Percentiles rank a stretch among this genome's conserved stretches.
phyloP scores from a whole-genome alignment of 1,284 basidiomycete species.

The Irpex sp. region DNA sequence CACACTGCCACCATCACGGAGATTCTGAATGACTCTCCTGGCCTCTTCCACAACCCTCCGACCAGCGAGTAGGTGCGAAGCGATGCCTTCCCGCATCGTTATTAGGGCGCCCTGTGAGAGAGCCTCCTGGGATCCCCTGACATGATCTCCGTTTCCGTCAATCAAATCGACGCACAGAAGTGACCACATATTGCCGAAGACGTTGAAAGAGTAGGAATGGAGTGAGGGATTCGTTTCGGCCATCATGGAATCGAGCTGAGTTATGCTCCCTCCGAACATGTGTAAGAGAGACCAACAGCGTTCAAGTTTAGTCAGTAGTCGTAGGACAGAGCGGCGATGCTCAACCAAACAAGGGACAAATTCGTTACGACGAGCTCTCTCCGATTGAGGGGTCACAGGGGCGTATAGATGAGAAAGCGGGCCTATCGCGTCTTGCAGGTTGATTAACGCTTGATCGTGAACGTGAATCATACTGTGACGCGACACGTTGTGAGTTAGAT shows the following conservation, averaged over 20 bases:
- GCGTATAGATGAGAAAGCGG: not conserved
- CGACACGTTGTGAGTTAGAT: not conserved
- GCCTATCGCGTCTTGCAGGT: not conserved
- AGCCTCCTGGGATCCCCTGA: not conserved
- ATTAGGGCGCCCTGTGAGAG: not conserved
- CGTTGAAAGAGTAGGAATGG: not conserved
- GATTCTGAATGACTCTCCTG: too few species aligned
- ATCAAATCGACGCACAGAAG: not conserved
- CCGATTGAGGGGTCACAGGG: not conserved
- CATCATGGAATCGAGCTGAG: not conserved
- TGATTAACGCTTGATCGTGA: not conserved
- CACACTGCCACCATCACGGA: too few species aligned
- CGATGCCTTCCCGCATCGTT: not conserved
- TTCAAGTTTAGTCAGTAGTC: not conserved
- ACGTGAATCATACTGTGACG: not conserved
- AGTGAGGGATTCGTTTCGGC: not conserved
- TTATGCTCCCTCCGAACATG: not conserved
- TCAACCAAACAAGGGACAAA: not conserved
- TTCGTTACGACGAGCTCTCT: not conserved
- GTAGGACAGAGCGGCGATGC: not conserved
- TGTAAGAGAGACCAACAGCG: not conserved
- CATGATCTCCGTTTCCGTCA: not conserved
- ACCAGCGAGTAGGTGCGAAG: too few species aligned
- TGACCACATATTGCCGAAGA: not conserved
- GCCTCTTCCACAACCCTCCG: too few species aligned